Evolutionary conservation across 805 yeast genomes (phyloP).

Genomic region (Ogataea haglerorum): DNA sequence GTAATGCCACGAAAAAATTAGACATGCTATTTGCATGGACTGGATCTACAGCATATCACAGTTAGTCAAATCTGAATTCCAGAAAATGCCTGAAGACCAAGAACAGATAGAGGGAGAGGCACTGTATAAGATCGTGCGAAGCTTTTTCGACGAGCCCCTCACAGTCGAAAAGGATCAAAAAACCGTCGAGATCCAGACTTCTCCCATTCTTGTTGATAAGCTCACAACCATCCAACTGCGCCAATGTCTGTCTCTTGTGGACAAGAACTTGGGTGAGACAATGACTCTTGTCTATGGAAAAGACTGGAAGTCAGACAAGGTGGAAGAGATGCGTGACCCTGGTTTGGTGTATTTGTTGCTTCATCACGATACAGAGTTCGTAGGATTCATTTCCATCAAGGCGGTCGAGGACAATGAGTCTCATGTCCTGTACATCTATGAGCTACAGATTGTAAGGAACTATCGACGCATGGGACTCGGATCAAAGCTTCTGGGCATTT

Average conservation of each 20-base stretch:
- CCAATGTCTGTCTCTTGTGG: constrained; percentile 24
- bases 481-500: constrained; percentile 31
- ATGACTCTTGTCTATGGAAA: constrained; percentile 32
- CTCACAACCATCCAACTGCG: constrained; percentile 1
- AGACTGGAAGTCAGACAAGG: constrained; percentile 42
- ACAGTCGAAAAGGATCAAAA: background rate
- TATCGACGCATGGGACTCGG: constrained; percentile 41
- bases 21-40: background rate
- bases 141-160: background rate
- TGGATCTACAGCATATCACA: background rate
- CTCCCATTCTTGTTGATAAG: constrained; percentile 4
- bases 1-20: constrained; percentile 3
- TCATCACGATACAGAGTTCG: constrained; percentile 14
- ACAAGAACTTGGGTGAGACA: constrained; percentile 25
- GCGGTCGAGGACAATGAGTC: constrained; percentile 39
- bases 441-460: constrained; percentile 44
- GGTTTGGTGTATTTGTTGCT: constrained; percentile 46
- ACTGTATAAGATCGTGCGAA: background rate
- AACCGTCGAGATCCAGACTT: background rate
- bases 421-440: constrained; percentile 50
- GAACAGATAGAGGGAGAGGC: constrained; percentile 1
- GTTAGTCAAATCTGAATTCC: background rate
- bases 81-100: background rate
- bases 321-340: constrained; percentile 43
- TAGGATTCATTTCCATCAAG: constrained; percentile 47